A percentile compares a stretch with the other conserved stretches of the same genome.
These are phyloP conservation scores for Penicillium bialowiezense DNA, from an alignment of 495 filamentous ascomycete species.

Conservation along the genomic window DNA sequence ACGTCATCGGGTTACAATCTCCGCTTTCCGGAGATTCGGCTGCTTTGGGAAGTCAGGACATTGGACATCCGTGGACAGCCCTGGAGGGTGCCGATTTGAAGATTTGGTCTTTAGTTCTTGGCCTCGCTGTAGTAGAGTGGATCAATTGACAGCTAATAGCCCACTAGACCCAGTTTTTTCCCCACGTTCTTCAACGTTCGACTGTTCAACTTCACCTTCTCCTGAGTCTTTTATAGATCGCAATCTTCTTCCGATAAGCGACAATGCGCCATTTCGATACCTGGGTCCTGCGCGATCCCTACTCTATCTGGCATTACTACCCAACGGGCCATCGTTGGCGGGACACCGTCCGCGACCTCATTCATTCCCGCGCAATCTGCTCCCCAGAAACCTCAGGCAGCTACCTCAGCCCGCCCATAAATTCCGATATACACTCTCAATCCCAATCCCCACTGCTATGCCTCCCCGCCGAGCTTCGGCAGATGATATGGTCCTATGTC, in stretches of 20 bases:
- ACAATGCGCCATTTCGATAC: slow-evolving; percentile 48
- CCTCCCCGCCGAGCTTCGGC: slow-evolving; percentile 53
- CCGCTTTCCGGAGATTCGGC: slow-evolving; percentile 18
- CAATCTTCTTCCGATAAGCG: not conserved
- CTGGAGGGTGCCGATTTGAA: no score
- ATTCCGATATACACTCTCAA: slow-evolving; percentile 20
- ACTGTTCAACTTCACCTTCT: not conserved
- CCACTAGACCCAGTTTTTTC: slow-evolving; percentile 8
- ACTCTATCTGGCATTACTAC: slow-evolving; percentile 47
- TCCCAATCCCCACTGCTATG: slow-evolving; percentile 22
- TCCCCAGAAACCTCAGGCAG: slow-evolving; percentile 17
- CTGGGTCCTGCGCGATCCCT: slow-evolving; percentile 46
- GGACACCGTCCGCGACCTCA: slow-evolving; percentile 39
- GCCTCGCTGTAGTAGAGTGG: no score
- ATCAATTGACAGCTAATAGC: no score
- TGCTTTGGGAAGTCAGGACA: not conserved
- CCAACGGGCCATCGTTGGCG: slow-evolving; percentile 40
- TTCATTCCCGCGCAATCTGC: slow-evolving; percentile 41
- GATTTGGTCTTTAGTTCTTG: no score
- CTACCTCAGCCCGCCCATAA: slow-evolving; percentile 11
- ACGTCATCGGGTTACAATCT: slow-evolving; percentile 37
- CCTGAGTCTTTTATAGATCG: not conserved
- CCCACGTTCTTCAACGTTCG: not conserved
- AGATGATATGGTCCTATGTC: slow-evolving; percentile 54
- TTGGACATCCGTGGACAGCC: no score